Conservation (phyloP, 2,329 filamentous ascomycete genomes). For the Macrophomina tecta region DNA sequence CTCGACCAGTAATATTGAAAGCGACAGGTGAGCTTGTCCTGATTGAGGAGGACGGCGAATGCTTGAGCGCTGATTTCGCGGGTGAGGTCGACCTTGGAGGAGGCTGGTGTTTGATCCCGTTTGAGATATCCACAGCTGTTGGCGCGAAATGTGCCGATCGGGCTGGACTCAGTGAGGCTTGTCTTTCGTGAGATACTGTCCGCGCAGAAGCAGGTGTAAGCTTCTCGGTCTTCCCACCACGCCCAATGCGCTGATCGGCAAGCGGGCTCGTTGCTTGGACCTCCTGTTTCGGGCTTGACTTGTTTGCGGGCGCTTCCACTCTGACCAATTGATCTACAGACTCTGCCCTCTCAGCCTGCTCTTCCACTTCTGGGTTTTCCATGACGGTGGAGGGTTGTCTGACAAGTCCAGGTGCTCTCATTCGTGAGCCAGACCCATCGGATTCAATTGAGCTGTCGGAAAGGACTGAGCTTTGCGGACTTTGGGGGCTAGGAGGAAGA, state of each 20-base stretch:
- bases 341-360: constrained; percentile 34
- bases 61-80: constrained; percentile 77
- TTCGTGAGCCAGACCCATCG: background rate
- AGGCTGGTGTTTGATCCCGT: constrained; percentile 69
- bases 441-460: constrained; percentile 18
- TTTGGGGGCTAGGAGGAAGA: constrained; percentile 23
- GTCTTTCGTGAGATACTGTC: constrained; percentile 34
- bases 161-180: constrained; percentile 63
- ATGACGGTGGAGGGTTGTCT: constrained; percentile 55
- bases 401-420: constrained; percentile 8
- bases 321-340: background rate
- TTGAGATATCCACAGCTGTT: constrained; percentile 57
- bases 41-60: constrained; percentile 60
- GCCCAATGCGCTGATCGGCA: constrained; percentile 34
- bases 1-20: background rate
- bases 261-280: constrained; percentile 2
- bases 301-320: constrained; percentile 30
- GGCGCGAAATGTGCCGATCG: constrained; percentile 71
- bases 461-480: constrained; percentile 21
- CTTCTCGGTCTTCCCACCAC: background rate
- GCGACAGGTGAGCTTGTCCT: constrained; percentile 45
- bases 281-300: constrained; percentile 9
- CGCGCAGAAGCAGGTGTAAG: constrained; percentile 7
- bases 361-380: constrained; percentile 55
- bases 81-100: constrained; percentile 75